Conservation (phyloP, 306 rosid species). For the Inga laurina region DNA sequence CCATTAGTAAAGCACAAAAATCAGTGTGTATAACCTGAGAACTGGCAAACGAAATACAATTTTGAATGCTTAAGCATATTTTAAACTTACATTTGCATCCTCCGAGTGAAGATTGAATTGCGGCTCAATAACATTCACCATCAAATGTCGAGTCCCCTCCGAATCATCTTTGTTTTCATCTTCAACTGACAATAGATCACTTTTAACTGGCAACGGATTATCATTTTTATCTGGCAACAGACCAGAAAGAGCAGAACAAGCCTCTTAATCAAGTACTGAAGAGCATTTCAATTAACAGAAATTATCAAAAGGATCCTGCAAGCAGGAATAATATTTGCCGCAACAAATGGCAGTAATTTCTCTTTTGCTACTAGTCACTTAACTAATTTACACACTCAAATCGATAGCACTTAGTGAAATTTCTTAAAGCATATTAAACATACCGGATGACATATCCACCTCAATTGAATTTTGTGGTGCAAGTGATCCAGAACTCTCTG, state of each 20-base stretch:
- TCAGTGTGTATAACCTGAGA: not conserved
- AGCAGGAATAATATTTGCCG: constrained; percentile 20
- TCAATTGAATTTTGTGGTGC: constrained; percentile 40
- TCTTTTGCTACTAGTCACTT: not conserved
- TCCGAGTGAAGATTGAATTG: constrained; percentile 98
- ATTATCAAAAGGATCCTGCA: not conserved
- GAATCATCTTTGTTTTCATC: constrained; percentile 43
- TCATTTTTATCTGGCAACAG: constrained; percentile 54
- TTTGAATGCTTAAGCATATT: constrained; percentile 25
- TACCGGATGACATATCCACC: constrained; percentile 61
- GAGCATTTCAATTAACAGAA: constrained; percentile 12
- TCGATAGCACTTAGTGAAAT: constrained; percentile 6
- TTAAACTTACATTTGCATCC: constrained; percentile 84
- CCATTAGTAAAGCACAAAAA: constrained; percentile 11
- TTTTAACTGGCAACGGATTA: constrained; percentile 42
- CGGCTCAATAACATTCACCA: constrained; percentile 97
- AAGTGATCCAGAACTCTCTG: constrained; percentile 44
- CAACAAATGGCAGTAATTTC: constrained; percentile 12
- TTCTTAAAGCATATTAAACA: constrained; percentile 29
- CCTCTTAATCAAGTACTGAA: constrained; percentile 32
- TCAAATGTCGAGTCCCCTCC: constrained; percentile 88
- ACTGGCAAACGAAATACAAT: constrained; percentile 1
- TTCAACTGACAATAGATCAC: constrained; percentile 45
- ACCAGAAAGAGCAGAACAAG: constrained; percentile 29
- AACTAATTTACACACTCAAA: constrained; percentile 20